A percentile compares a stretch with the other conserved stretches of the same genome.
These are phyloP conservation scores for Xylariaceae sp. DNA, from an alignment of 2,329 filamentous ascomycete genomes.

Conservation along the genomic window DNA sequence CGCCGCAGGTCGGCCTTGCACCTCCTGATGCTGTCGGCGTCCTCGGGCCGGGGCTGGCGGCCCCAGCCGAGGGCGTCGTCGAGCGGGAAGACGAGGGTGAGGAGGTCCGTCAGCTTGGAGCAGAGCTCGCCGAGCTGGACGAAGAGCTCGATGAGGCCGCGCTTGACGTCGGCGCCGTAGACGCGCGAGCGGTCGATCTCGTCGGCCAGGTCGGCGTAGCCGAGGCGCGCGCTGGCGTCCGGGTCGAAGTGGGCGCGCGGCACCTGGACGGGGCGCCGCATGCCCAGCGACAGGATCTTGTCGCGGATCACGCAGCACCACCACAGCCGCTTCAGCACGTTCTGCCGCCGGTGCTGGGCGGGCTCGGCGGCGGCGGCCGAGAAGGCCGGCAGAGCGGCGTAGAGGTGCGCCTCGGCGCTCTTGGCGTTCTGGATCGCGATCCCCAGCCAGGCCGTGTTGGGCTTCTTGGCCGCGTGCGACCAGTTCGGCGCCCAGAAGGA, in stretches of 20 bases:
- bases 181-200: slow-evolving; percentile 38
- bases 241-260: slow-evolving; percentile 39
- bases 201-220: slow-evolving; percentile 35
- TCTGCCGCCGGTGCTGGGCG: slow-evolving; percentile 28
- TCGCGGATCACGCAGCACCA: slow-evolving; percentile 49
- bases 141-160: slow-evolving; percentile 35
- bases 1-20: slow-evolving; percentile 29
- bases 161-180: slow-evolving; percentile 38
- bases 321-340: slow-evolving; percentile 43
- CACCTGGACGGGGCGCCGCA: slow-evolving; percentile 44
- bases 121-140: slow-evolving; percentile 38
- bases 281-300: slow-evolving; percentile 39
- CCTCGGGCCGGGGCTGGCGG: slow-evolving; percentile 24
- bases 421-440: slow-evolving; percentile 43
- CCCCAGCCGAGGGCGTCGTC: slow-evolving; percentile 35
- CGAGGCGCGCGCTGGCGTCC: slow-evolving; percentile 28
- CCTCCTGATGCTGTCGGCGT: slow-evolving; percentile 24
- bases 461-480: slow-evolving; percentile 30
- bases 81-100: slow-evolving; percentile 36
- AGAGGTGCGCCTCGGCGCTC: slow-evolving; percentile 35
- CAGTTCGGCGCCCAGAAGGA: slow-evolving; percentile 30
- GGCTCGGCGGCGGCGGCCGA: slow-evolving; percentile 21
- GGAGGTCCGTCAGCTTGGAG: slow-evolving; percentile 38
- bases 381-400: slow-evolving; percentile 26
- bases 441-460: slow-evolving; percentile 42